Evolutionary conservation across 331 rosid species (phyloP).

Genomic region (Quercus tomentella): DNA sequence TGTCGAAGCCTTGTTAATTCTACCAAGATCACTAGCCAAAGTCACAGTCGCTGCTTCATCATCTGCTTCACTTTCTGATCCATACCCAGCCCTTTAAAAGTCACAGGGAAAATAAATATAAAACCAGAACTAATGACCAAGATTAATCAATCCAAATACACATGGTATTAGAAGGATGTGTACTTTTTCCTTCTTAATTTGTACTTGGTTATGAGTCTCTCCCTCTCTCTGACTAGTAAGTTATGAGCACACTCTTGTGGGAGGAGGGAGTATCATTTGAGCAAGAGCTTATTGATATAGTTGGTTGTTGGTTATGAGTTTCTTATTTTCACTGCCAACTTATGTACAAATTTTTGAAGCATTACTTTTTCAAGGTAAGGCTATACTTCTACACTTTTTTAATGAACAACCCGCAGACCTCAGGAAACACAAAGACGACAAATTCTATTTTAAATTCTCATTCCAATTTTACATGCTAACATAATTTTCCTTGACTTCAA

Average conservation of each 20-base stretch:
- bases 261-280: too few species aligned
- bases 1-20: constrained; percentile 72
- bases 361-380: too few species aligned
- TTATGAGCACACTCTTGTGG: too few species aligned
- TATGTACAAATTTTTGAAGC: too few species aligned
- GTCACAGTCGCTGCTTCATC: constrained; percentile 92
- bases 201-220: neutral
- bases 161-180: neutral
- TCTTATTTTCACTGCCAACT: too few species aligned
- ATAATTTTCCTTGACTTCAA: neutral
- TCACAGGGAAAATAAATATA: constrained; percentile 9
- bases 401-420: neutral
- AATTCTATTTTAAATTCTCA: neutral
- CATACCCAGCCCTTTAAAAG: constrained; percentile 79
- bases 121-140: neutral
- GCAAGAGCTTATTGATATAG: too few species aligned
- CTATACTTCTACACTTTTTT: too few species aligned
- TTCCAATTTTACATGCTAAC: neutral
- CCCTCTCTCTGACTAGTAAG: too few species aligned
- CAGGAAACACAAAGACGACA: neutral
- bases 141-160: neutral
- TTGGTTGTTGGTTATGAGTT: too few species aligned
- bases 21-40: constrained; percentile 64
- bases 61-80: constrained; percentile 95
- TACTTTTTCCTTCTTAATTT: neutral